These are phyloP conservation scores for Neurospora sp. DNA, from an alignment of 495 filamentous ascomycete genomes.

Conservation along the genomic window DNA sequence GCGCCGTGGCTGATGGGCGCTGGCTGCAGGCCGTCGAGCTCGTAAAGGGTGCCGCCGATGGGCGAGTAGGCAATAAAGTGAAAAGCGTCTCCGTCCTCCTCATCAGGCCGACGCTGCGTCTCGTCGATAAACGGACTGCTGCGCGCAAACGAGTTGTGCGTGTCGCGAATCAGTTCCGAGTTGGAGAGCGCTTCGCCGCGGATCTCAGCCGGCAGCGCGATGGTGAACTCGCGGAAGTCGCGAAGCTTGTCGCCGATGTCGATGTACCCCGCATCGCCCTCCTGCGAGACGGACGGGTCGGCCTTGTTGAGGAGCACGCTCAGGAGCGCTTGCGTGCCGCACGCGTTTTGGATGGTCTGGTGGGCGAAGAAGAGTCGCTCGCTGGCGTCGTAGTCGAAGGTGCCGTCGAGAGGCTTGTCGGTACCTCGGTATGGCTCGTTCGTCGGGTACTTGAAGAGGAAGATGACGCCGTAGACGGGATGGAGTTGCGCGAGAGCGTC, in stretches of 20 bases:
- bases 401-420: slow-evolving; percentile 62
- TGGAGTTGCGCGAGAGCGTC: slow-evolving; percentile 66
- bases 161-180: slow-evolving; percentile 73
- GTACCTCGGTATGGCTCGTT: slow-evolving; percentile 50
- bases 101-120: slow-evolving; percentile 51
- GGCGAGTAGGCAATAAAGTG: slow-evolving; percentile 96
- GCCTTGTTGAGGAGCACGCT: slow-evolving; percentile 86
- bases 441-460: slow-evolving; percentile 96
- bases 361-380: slow-evolving; percentile 85
- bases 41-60: slow-evolving; percentile 70
- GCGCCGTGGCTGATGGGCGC: slow-evolving; percentile 80
- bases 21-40: slow-evolving; percentile 90
- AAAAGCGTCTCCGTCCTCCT: slow-evolving; percentile 69
- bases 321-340: slow-evolving; percentile 92
- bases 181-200: slow-evolving; percentile 52
- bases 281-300: slow-evolving; percentile 4
- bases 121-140: slow-evolving; percentile 88
- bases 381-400: slow-evolving; percentile 62
- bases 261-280: slow-evolving; percentile 18
- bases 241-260: slow-evolving; percentile 50
- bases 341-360: slow-evolving; percentile 98
- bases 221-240: slow-evolving; percentile 87
- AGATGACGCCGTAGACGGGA: slow-evolving; percentile 93
- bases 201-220: slow-evolving; percentile 72
- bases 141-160: slow-evolving; percentile 88